Percentiles rank a stretch among this genome's conserved stretches.
phyloP scores from a whole-genome alignment of 75 land plant species.

The Ceratopteris richardii region DNA sequence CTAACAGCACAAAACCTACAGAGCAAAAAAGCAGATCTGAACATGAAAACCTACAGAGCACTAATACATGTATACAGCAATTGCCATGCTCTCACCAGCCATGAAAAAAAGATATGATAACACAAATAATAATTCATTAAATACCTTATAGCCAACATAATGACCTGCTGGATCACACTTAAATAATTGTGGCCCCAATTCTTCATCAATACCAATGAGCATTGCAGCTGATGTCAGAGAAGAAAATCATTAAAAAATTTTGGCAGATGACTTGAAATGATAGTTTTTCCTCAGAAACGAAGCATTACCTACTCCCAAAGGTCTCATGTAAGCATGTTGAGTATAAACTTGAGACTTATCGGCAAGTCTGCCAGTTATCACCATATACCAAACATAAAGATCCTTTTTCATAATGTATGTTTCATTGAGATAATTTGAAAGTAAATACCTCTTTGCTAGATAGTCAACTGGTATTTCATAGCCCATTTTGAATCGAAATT shows the following conservation, averaged over 20 bases:
- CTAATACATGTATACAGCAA: too few relatives aligned
- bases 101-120: too few relatives aligned
- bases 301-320: conserved; percentile 92
- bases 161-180: conserved; percentile 97
- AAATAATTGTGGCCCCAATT: conserved; percentile 73
- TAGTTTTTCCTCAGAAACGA: not conserved
- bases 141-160: conserved; percentile 85
- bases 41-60: too few relatives aligned
- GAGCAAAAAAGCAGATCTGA: too few relatives aligned
- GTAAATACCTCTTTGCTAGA: conserved; percentile 61
- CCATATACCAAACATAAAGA: not conserved
- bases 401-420: not conserved
- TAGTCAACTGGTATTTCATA: conserved; percentile 87
- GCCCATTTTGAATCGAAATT: conserved; percentile 75
- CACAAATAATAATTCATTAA: too few relatives aligned
- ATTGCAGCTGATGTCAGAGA: conserved; percentile 54
- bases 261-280: not conserved
- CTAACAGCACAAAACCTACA: too few relatives aligned
- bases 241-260: not conserved
- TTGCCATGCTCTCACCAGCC: too few relatives aligned
- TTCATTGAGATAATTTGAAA: not conserved
- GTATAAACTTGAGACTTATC: conserved; percentile 94
- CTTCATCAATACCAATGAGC: conserved; percentile 92
- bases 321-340: conserved; percentile 96
- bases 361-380: conserved; percentile 58